Evolutionary conservation across 164 flowering plant genomes (phyloP), one percentile per base, ranked within the genome.

Genomic region (Pachysandra terminalis): DNA sequence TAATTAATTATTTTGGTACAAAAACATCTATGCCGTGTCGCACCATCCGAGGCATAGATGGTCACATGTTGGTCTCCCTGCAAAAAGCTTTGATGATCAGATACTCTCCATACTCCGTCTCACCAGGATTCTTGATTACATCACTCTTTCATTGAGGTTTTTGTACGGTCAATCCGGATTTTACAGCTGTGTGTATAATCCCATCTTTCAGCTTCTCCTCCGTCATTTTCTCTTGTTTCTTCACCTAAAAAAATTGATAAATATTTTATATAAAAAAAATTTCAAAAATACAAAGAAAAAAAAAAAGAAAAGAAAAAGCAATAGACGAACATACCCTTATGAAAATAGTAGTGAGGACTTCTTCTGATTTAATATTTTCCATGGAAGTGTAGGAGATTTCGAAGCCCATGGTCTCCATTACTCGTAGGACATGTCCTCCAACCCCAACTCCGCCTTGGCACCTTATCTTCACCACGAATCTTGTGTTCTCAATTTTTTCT

Each of bases 201-300:
- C 68, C 57, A 55, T 75, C 68, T 59, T 63, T 75, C 9, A 75
- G 70, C 61, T 70, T 75, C 10, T 66, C 71, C 56, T 74, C 78
- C 25, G 74, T 75, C 74, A 70, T 63, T 59, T 54, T 67, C 61
- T 54, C 71, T 10, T 57, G 74, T 26, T 59, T 70, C 48, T 67
- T 62, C 49, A 63, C 71, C 78, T 74, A 35, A 57, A 48, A 19
- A 51, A 40, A 24, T 37, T 25, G 60, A 60, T 66, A 41, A 41
- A 22, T 22, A 8, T 59, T 16, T 17, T n/a, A n/a, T 54, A 0
- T 21, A 64, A 14, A 64, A 27, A 24, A 35, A 17, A 56, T 13
- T 9, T n/a, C n/a, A n/a, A n/a, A n/a, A n/a, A n/a, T n/a, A n/a
- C n/a, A n/a, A n/a, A n/a, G n/a, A 40, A 19, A 25, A 24, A 37